These are phyloP conservation scores for Vaccinium vitisidaea DNA, from an alignment of 148 eudicot species.

Conservation along the genomic window DNA sequence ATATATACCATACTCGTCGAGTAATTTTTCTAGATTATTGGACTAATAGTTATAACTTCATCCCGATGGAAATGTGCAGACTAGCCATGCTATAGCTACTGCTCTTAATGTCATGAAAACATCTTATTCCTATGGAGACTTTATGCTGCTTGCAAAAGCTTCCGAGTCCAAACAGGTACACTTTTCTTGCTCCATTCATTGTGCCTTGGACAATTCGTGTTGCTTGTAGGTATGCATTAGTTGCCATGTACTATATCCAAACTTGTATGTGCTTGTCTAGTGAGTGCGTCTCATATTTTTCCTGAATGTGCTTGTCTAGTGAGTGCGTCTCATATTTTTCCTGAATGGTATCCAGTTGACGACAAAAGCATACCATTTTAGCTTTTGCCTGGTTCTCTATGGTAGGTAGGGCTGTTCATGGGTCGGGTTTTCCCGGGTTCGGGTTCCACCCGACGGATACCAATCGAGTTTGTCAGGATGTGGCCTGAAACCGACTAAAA, in stretches of 20 bases:
- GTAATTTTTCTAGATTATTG: constrained; percentile 14
- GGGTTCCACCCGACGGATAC: no score
- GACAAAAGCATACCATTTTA: neutral
- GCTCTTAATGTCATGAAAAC: constrained; percentile 65
- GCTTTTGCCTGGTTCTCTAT: neutral
- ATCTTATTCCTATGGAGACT: constrained; percentile 71
- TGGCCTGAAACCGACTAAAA: no score
- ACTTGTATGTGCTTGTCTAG: neutral
- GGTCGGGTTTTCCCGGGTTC: no score
- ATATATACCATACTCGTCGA: neutral
- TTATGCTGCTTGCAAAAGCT: constrained; percentile 69
- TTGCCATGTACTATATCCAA: neutral
- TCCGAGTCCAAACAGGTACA: constrained; percentile 64
- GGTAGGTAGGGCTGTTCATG: neutral
- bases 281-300: neutral
- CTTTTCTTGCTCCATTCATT: neutral
- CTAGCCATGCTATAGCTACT: constrained; percentile 48
- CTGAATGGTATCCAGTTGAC: neutral
- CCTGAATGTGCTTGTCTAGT: neutral
- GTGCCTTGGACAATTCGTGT: neutral
- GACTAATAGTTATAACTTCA: neutral
- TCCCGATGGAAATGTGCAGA: constrained; percentile 43
- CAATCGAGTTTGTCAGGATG: no score
- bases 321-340: neutral
- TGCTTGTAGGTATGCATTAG: neutral